Evolutionary conservation across 2,329 filamentous ascomycete species (phyloP), one percentile per base, ranked within the genome.

Genomic region (Claviceps lovelessii): DNA sequence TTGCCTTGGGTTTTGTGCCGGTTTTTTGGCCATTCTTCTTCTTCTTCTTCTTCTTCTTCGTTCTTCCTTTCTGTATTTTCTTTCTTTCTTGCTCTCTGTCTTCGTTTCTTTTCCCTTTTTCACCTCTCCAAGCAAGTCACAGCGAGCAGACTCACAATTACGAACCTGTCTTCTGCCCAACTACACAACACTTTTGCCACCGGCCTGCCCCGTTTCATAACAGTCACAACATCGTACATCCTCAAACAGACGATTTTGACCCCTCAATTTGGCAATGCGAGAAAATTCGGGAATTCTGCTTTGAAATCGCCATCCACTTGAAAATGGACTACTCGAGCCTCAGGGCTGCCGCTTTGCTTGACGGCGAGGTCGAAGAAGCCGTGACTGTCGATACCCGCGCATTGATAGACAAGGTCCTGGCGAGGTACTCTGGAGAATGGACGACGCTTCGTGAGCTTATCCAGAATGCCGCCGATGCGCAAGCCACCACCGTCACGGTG

Each of bases 331-430:
- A 85, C 64, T 79, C 83, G 41, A 80, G 85, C 65, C 76, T 98
- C 60, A 86, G 89, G 65, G 90, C 91, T 61, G 86, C 89, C 63
- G 93, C 93, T 31, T 80, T 98, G 73, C 83, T 80, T 55, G 85
- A 88, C 55, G 88, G 88, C 60, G 86, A 90, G 58, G 89, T 95
- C 62, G 93, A 97, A 69, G 93, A 97, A 70, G 93, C 93, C 46
- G 93, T 98, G 55, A 98, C 93, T 0, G 93, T 98, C 65, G 95
- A 98, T 67, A 98, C 93, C 51, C 80, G 94, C 65, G 93, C 93
- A 47, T 72, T 98, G 62, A 98, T 98, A 66, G 94, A 97, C 73
- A 98, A 98, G 71, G 91, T 98, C 11, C 79, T 98, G 51, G 93
- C 93, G 10, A 80, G 93, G 65, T 98, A 98, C 68, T 95, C 90